A percentile compares a stretch with the other conserved stretches of the same genome.
Conservation (phyloP, 1,139 yeast species). For the Geotrichum reessii region DNA sequence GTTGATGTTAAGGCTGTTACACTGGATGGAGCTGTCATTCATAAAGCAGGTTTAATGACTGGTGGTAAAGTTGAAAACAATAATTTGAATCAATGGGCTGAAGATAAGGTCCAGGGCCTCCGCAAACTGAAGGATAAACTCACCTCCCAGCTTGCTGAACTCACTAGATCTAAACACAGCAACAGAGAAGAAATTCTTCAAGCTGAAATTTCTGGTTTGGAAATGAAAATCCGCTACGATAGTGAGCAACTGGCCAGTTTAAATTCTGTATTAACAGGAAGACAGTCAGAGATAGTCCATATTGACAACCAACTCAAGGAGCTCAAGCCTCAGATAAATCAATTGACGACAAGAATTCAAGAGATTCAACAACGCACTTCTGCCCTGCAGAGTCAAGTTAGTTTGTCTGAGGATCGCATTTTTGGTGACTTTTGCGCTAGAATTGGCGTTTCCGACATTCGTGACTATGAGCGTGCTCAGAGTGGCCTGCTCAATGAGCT, state of each 20-base stretch:
- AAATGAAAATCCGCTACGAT: constrained; percentile 49
- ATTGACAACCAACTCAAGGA: constrained; percentile 35
- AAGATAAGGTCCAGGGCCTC: constrained; percentile 57
- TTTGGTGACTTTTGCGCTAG: constrained; percentile 52
- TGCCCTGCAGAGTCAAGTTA: constrained; percentile 29
- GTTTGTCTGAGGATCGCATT: constrained; percentile 31
- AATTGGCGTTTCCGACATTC: constrained; percentile 50
- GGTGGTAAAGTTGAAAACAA: constrained; percentile 57
- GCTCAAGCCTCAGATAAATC: constrained; percentile 20
- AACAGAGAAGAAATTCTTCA: constrained; percentile 51
- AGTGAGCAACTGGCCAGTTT: constrained; percentile 47
- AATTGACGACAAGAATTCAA: constrained; percentile 22
- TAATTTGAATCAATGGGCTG: constrained; percentile 59
- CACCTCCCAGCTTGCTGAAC: constrained; percentile 46
- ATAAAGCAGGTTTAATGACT: constrained; percentile 84
- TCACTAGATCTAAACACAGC: constrained; percentile 45
- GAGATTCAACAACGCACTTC: constrained; percentile 31
- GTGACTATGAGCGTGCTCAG: constrained; percentile 57
- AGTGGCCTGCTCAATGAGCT: constrained; percentile 57
- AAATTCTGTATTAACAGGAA: constrained; percentile 51
- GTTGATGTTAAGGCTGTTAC: constrained; percentile 70
- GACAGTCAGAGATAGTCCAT: constrained; percentile 51
- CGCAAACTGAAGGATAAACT: constrained; percentile 58
- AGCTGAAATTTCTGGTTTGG: constrained; percentile 53
- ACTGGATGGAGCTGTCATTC: constrained; percentile 77